Conservation (phyloP, 495 filamentous ascomycete species). For the Clavariopsis aquatica region DNA sequence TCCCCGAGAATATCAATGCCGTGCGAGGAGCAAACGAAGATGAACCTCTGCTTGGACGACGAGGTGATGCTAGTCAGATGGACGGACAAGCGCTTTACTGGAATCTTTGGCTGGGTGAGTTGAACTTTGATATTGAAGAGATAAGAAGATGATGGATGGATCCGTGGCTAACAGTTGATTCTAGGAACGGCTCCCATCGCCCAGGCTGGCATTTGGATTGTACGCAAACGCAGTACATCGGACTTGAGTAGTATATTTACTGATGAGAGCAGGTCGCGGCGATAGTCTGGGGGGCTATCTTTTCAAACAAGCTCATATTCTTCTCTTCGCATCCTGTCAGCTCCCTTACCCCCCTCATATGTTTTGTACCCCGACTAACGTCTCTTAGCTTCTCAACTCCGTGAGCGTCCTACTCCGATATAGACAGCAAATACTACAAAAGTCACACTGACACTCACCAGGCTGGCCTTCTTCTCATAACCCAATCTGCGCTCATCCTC, state of each 20-base stretch:
- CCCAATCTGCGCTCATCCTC: constrained; percentile 79
- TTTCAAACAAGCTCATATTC: constrained; percentile 65
- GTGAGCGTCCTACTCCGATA: constrained; percentile 20
- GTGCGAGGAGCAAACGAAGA: constrained; percentile 53
- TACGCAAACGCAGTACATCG: constrained; percentile 43
- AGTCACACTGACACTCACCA: constrained; percentile 3
- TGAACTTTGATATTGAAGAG: background rate
- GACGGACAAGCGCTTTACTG: constrained; percentile 60
- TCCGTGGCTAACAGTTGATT: constrained; percentile 8
- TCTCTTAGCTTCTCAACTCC: constrained; percentile 67
- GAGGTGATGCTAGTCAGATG: constrained; percentile 71
- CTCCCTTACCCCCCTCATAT: background rate
- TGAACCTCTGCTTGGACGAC: constrained; percentile 74
- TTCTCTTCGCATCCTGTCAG: constrained; percentile 82
- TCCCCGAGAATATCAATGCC: constrained; percentile 43
- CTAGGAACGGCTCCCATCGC: constrained; percentile 69
- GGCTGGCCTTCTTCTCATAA: constrained; percentile 68
- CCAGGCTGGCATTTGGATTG: constrained; percentile 67
- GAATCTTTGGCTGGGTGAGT: constrained; percentile 77
- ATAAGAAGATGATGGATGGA: background rate
- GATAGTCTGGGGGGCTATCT: constrained; percentile 72
- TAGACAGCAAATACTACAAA: no score
- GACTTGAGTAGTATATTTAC: background rate
- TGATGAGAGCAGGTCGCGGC: constrained; percentile 60
- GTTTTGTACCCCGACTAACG: constrained; percentile 6